Conservation (phyloP, 2,329 filamentous ascomycete genomes). For the Aspergillus hortae region DNA sequence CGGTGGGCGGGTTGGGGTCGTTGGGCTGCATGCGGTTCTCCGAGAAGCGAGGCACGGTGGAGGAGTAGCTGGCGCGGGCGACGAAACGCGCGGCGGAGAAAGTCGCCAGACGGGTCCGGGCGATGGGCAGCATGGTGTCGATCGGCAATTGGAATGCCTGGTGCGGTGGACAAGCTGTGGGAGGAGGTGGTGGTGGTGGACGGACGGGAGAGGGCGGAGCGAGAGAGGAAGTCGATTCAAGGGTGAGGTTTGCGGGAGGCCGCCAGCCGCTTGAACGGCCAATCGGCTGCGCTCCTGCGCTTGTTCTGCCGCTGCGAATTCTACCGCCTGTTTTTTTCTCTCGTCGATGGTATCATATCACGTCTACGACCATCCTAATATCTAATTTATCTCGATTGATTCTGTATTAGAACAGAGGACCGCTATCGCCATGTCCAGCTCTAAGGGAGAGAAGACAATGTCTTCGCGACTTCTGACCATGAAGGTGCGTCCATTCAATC, state of each 20-base stretch:
- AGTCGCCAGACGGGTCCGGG: constrained; percentile 45
- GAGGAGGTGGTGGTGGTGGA: constrained; percentile 13
- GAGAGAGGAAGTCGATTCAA: constrained; percentile 4
- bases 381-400: neutral
- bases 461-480: constrained; percentile 86
- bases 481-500: constrained; percentile 54
- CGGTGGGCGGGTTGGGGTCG: constrained; percentile 52
- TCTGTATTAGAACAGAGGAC: neutral
- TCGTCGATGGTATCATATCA: neutral
- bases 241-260: constrained; percentile 33
- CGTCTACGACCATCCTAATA: neutral
- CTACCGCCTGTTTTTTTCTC: constrained; percentile 13
- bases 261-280: constrained; percentile 15
- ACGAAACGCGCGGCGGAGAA: constrained; percentile 36
- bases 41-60: constrained; percentile 36
- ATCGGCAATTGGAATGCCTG: constrained; percentile 18
- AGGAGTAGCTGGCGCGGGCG: constrained; percentile 42
- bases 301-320: constrained; percentile 19
- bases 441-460: constrained; percentile 65
- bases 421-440: constrained; percentile 29
- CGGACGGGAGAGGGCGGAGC: constrained; percentile 16
- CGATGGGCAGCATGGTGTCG: constrained; percentile 43
- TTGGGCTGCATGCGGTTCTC: constrained; percentile 50
- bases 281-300: constrained; percentile 21
- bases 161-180: constrained; percentile 6